Evolutionary conservation across 2,329 filamentous ascomycete species (phyloP), one percentile per base, ranked within the genome.

Genomic region (Fusarium brevicatenulatum): DNA sequence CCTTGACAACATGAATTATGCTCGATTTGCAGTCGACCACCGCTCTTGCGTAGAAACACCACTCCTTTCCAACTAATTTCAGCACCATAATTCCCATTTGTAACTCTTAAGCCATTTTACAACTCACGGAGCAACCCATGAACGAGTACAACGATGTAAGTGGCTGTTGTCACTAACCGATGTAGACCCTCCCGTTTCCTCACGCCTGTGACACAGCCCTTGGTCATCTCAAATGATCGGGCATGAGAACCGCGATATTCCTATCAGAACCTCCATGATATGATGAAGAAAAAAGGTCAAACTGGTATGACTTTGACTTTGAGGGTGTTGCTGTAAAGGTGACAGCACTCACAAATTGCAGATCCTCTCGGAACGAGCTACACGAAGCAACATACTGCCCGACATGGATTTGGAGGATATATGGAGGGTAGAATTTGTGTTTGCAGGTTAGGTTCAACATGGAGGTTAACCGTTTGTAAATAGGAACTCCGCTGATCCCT

Each of bases 1-100:
- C 80, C 88, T 89, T 52, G 82, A 83, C 68, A 89, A 83, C 46
- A 30, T 68, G 12, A 79, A 85, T 86, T 78, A 90, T 88, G 21
- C 83, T 86, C 28, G 84, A 82, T 15, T 85, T 86, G 3, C 75
- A 63, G 4, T 79, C 79, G 21, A 81, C 80, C 4, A 85, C 81
- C 32, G 15, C 21, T 37, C 40, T 23, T 52, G 57, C 21, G 32
- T 46, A 42, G 28, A 61, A 49, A 36, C 30, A n/a, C 21, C 44
- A 36, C 53, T 34, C 39, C 42, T 37, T 36, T 36, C 23, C 54
- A 34, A 78, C 90, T 89, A 66, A 82, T 77, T 12, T 82, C 78
- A 57, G 85, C 84, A 18, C 80, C 73, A 21, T 85, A 85, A 82
- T 66, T 88, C 87, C 63, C 91, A 84, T 56, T 85, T 83, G 79